Percentiles rank a stretch among this genome's conserved stretches.
Evolutionary conservation across 1,284 basidiomycete genomes (phyloP).

Genomic region (Rhodotorula sp.): DNA sequence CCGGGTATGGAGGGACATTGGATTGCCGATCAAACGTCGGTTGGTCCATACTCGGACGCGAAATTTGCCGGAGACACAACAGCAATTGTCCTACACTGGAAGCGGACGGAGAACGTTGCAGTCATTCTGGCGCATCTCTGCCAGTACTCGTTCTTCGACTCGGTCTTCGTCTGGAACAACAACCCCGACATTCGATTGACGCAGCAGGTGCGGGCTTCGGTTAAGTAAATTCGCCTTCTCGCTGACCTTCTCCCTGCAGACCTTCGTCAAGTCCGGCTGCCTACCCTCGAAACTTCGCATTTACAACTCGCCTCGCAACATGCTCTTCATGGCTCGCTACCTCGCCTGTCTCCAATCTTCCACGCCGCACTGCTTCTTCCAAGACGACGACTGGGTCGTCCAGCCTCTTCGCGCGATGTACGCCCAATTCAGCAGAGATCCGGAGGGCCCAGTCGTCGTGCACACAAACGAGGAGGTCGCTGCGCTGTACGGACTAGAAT

Average conservation of each 20-base stretch:
- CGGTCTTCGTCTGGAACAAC: slow-evolving; percentile 43
- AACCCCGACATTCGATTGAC: slow-evolving; percentile 40
- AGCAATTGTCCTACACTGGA: slow-evolving; percentile 44
- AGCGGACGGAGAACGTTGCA: slow-evolving; percentile 40
- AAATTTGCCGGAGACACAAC: slow-evolving; percentile 25
- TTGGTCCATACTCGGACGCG: not conserved
- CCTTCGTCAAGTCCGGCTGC: slow-evolving; percentile 37
- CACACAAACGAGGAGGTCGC: slow-evolving; percentile 32
- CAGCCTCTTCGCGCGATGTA: slow-evolving; percentile 41
- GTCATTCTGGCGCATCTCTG: slow-evolving; percentile 42
- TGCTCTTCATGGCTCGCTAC: slow-evolving; percentile 44
- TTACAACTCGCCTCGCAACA: slow-evolving; percentile 44
- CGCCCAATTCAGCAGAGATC: slow-evolving; percentile 42
- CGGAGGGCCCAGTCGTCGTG: slow-evolving; percentile 37
- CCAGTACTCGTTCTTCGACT: slow-evolving; percentile 37
- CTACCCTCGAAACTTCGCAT: slow-evolving; percentile 37
- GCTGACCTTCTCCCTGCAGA: slow-evolving; percentile 14
- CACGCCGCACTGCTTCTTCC: slow-evolving; percentile 45
- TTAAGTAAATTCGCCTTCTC: too few relatives aligned
- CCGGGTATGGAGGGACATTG: slow-evolving; percentile 9
- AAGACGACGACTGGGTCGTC: slow-evolving; percentile 47
- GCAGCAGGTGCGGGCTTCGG: slow-evolving; percentile 9
- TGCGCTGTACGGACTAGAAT: slow-evolving; percentile 42
- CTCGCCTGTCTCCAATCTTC: slow-evolving; percentile 42
- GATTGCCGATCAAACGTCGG: not conserved